Conservation (phyloP, 202 grass and related monocot genomes). For the Musa balbisiana region DNA sequence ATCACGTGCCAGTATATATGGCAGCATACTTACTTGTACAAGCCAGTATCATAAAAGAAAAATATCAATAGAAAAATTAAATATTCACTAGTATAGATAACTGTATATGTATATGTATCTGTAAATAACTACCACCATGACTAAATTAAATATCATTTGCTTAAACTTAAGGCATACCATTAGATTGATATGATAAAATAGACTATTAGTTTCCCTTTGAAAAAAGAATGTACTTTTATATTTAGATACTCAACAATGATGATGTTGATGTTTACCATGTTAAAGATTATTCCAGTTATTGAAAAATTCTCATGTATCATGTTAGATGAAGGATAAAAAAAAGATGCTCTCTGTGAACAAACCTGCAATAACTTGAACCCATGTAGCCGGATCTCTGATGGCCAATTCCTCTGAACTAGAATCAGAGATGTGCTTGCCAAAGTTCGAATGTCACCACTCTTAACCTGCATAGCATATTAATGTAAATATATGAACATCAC, state of each 20-base stretch:
- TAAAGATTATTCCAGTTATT: neutral
- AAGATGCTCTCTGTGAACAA: neutral
- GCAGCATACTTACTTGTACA: too few relatives aligned
- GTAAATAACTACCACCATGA: neutral
- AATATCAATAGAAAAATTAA: neutral
- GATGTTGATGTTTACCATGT: neutral
- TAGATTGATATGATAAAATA: neutral
- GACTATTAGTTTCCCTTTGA: neutral
- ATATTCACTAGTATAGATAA: neutral
- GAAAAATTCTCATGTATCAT: neutral
- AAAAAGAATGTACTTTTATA: neutral
- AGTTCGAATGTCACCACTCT: conserved; percentile 60
- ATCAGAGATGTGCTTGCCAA: conserved; percentile 74
- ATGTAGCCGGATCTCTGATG: conserved; percentile 75
- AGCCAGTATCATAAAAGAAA: neutral
- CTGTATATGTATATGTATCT: neutral
- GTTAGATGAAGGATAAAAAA: neutral
- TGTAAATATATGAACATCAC: conserved; percentile 8
- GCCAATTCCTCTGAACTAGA: conserved; percentile 68
- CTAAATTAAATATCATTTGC: neutral
- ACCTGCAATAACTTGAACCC: conserved; percentile 99
- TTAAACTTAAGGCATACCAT: neutral
- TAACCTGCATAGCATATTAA: conserved; percentile 46
- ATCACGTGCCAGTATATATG: too few relatives aligned
- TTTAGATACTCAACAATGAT: neutral